Evolutionary conservation across 257 asterid genomes (phyloP).

Genomic region (Solanum chaucha): DNA sequence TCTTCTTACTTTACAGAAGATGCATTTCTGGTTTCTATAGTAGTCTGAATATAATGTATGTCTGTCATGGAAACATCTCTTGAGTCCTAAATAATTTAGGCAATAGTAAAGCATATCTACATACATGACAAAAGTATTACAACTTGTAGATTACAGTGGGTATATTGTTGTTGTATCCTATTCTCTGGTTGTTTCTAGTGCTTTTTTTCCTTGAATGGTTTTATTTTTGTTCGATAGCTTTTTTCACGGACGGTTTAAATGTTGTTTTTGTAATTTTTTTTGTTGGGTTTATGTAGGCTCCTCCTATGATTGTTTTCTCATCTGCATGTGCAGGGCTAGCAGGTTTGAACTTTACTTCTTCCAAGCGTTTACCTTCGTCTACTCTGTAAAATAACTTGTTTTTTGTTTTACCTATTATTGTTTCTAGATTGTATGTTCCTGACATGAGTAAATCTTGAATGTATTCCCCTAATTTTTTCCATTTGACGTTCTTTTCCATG

Average conservation of each 20-base stretch:
- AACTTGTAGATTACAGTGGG: background rate
- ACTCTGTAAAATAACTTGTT: background rate
- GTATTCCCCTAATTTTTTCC: background rate
- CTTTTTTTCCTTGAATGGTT: background rate
- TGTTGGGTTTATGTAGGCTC: slow-evolving; percentile 50
- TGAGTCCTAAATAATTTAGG: background rate
- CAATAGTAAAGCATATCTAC: background rate
- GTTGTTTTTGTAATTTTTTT: background rate
- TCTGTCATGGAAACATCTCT: background rate
- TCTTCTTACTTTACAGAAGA: background rate
- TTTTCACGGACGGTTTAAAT: background rate
- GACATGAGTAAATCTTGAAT: background rate
- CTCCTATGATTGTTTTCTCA: slow-evolving; percentile 80
- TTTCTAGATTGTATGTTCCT: background rate
- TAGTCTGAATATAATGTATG: background rate
- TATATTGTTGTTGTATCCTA: background rate
- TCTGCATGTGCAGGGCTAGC: slow-evolving; percentile 89
- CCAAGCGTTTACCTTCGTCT: too few species aligned
- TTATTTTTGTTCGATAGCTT: background rate
- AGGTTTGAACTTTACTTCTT: slow-evolving; percentile 40
- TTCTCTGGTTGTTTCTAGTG: background rate
- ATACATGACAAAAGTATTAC: background rate
- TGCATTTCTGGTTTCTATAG: background rate
- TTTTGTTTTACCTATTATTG: background rate
- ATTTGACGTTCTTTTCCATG: background rate